Base-by-base conservation (phyloP, 768 basidiomycete species). In the Amanita phalloides region DNA sequence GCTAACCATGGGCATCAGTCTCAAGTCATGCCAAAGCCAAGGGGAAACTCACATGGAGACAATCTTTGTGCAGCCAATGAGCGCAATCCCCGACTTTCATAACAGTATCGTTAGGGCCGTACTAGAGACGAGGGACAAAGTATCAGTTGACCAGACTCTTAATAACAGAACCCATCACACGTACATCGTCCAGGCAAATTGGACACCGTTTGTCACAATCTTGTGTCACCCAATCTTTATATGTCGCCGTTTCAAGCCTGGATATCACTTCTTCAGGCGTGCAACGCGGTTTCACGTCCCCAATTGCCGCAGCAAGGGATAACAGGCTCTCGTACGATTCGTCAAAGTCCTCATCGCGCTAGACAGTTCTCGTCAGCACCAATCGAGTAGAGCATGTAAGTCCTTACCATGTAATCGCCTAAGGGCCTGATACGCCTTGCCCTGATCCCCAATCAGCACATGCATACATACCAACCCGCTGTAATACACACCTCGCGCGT, bases 1-100 rank as follows among this genome's bases (percentile, higher is more conserved):
- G 82, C 84, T 89, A 54, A 6, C 1, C 39, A 10, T 57, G 33
- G 35, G 49, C 39, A 37, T 50, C 39, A 42, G 30, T 48, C 26
- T 23, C 32, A 54, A 30, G 42, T 51, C 11, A 48, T 7, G 28
- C 25, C 32, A 20, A 43, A 11, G 33, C 13, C 54, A 48, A 26
- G 7, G 30, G 30, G 23, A 37, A 7, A 64, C 76, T n/a, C 48
- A 87, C 87, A 71, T 84, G 73, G 25, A 91, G 64, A 68, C 89
- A 91, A 17, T 71, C 73, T 60, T 81, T 79, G 63, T 91, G 89
- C 56, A 90, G 65, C 86, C 87, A 91, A 64, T 91, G 89, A 1
- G 79, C 66, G 56, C 89, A 91, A 48, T 81, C 80, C 23, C 74
- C 67, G 5, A 89, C 72, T 56, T 82, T 86, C 50, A 83, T 71